Evolutionary conservation across 78 protist genomes (phyloP).

Genomic region (Planoprotostelium fungivorum): DNA sequence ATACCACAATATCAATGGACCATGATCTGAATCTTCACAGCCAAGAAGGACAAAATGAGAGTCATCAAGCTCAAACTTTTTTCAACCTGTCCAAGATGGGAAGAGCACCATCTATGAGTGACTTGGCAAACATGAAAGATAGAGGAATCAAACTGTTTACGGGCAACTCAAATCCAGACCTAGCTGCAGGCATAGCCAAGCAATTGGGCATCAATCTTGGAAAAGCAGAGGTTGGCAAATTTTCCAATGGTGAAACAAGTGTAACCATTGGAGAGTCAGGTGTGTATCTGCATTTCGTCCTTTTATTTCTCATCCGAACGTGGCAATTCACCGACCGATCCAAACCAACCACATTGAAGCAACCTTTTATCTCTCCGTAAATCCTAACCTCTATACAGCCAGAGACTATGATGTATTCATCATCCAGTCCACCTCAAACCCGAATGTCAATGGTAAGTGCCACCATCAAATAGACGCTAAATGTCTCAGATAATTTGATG

Average conservation of each 20-base stretch:
- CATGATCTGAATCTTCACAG: no score
- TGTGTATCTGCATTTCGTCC: constrained; percentile 59
- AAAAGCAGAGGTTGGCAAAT: constrained; percentile 61
- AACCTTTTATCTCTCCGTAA: background rate
- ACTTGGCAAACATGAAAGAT: background rate
- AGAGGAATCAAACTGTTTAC: constrained; percentile 48
- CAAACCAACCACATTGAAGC: no score
- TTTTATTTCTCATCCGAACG: no score
- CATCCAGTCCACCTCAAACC: constrained; percentile 71
- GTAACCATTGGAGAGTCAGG: constrained; percentile 59
- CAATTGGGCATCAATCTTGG: constrained; percentile 60
- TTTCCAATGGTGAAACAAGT: constrained; percentile 67
- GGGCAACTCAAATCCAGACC: constrained; percentile 61
- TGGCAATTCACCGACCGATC: background rate
- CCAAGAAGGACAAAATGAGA: no score
- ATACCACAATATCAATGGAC: no score
- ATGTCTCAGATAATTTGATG: constrained; percentile 57
- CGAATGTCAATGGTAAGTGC: constrained; percentile 53
- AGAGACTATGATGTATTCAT: constrained; percentile 73
- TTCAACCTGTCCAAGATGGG: background rate
- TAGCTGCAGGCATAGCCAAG: constrained; percentile 55
- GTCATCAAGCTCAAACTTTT: no score
- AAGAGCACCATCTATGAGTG: background rate
- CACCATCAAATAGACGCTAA: constrained; percentile 12
- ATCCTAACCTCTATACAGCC: constrained; percentile 3